Base-by-base conservation (phyloP, 306 rosid genomes). In the Citrullus colocynthis region DNA sequence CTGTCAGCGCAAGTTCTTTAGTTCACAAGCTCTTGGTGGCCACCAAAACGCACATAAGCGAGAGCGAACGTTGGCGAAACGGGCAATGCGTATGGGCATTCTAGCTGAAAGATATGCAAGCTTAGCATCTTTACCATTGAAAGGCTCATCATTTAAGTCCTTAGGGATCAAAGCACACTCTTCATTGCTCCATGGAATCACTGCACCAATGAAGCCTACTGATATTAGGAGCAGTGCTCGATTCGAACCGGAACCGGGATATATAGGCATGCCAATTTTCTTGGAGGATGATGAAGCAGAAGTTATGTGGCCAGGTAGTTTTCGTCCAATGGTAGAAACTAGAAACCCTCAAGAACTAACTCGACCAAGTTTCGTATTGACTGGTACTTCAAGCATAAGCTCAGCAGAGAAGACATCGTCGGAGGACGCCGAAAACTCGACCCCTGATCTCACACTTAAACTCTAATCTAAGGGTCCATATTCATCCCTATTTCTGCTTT, bases 11-110 rank as follows among this genome's bases (percentile, higher is more conserved):
- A 93, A 91, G 79, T 93, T 93, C 83, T 87, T 87, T 78, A 91
- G 98, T 83, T 93, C 98, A 0, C 98, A 93, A 81, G 98, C 98
- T 42, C 98, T 93, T 32, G 98, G 98, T 0, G 98, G 98, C 16
- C 98, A 93, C 84, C 98, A 93, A 78, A 93, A 93, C 59, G 98
- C 97, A 10, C 98, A 93, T 78, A 93, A 93, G 83, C 87, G 92
- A 37, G 98, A 93, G 70, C 85, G 98, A 67, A 90, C 91, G 56
- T 61, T 93, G 7, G 98, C 98, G 4, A 93, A 93, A 69, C 85
- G 96, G 51, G 98, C 97, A 4, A 82, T 88, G 90, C 81, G 98
- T 70, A 93, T 91, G 91, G 96, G 96, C 2, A 77, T 91, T 18
- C 88, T 86, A 80, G 85, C 96, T 12, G 96, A 93, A 51, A 88